A percentile compares a stretch with the other conserved stretches of the same genome.
phyloP scores from a whole-genome alignment of 768 basidiomycete species.

The Hypholoma fasciculare region DNA sequence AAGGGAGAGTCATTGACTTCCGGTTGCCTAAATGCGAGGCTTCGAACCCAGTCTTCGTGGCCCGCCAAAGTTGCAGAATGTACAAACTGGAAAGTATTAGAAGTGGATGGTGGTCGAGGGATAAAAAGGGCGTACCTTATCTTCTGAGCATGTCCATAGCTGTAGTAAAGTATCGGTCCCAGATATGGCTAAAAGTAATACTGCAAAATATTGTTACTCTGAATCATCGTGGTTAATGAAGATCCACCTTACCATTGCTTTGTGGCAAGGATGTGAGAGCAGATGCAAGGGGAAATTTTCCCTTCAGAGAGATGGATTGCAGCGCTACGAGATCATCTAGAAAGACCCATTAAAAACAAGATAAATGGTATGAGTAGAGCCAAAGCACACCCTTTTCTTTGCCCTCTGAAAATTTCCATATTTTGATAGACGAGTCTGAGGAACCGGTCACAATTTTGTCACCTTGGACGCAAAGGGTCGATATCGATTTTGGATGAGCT shows the following conservation, averaged over 20 bases:
- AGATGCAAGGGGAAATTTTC: slow-evolving; percentile 75
- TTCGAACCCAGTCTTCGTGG: slow-evolving; percentile 95
- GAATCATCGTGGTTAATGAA: not conserved
- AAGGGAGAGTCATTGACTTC: slow-evolving; percentile 42
- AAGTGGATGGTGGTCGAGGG: not conserved
- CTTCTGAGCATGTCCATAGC: slow-evolving; percentile 71
- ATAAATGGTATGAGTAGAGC: not conserved
- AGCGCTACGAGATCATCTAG: slow-evolving; percentile 39
- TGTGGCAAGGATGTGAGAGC: slow-evolving; percentile 64
- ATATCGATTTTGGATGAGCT: slow-evolving; percentile 72
- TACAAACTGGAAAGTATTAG: slow-evolving; percentile 46
- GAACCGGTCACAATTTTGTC: slow-evolving; percentile 70
- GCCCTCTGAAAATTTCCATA: slow-evolving; percentile 55
- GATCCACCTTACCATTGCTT: slow-evolving; percentile 50
- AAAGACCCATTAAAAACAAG: not conserved
- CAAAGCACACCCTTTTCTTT: slow-evolving; percentile 29
- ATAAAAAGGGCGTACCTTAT: slow-evolving; percentile 38
- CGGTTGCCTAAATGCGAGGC: slow-evolving; percentile 63
- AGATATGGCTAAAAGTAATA: slow-evolving; percentile 73
- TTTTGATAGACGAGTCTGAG: slow-evolving; percentile 78
- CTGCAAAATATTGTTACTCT: slow-evolving; percentile 31
- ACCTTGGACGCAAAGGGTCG: slow-evolving; percentile 56
- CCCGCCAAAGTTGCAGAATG: slow-evolving; percentile 65
- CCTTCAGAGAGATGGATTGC: slow-evolving; percentile 65
- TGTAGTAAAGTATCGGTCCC: slow-evolving; percentile 82